Evolutionary conservation across 2,329 filamentous ascomycete genomes (phyloP), one percentile per base, ranked within the genome.

Genomic region (Trichoderma sp.): DNA sequence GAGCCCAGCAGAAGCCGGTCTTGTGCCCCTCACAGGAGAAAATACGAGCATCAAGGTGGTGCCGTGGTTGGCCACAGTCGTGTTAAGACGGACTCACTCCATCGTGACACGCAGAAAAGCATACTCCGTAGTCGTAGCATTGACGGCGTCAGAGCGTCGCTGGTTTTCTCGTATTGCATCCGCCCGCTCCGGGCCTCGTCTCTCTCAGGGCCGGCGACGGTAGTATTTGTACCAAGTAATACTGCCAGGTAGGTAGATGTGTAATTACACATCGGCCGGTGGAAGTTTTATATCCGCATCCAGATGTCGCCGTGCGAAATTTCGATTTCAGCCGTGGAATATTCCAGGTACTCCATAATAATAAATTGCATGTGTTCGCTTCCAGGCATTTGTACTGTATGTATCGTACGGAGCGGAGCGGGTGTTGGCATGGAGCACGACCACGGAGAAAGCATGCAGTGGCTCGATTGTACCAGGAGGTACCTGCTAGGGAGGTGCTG

Each of bases 131-230:
- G 24, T 38, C 27, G 38, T 16, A 56, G 29, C 63, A 67, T 45
- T 53, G 62, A 65, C 33, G 56, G 63, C 68, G 56, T 71, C 67
- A 60, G 38, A 53, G 66, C 50, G 50, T 41, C 69, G 69, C 69
- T 18, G 56, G 59, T 24, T n/a, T 71, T 50, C 71, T 74, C 71
- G 71, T 74, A 74, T 74, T 67, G 59, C 11, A 38, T 56, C 71
- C 71, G 71, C 60, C 45, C 38, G 33, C 71, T 64, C 71, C 62
- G 71, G 60, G 38, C 14, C n/a, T 41, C 31, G 60, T 63, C 1
- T 35, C 1, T 35, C 16, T 27, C 38, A 50, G 59, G 27, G 59
- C 29, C 24, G 14, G 29, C 56, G 59, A 14, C n/a, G 24, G 27
- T 9, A 29, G 53, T 35, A 56, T 56, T 56, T 24, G 50, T 56